Evolutionary conservation across 2,329 filamentous ascomycete genomes (phyloP), one percentile per base, ranked within the genome.

Genomic region (Alternaria ethzedia): DNA sequence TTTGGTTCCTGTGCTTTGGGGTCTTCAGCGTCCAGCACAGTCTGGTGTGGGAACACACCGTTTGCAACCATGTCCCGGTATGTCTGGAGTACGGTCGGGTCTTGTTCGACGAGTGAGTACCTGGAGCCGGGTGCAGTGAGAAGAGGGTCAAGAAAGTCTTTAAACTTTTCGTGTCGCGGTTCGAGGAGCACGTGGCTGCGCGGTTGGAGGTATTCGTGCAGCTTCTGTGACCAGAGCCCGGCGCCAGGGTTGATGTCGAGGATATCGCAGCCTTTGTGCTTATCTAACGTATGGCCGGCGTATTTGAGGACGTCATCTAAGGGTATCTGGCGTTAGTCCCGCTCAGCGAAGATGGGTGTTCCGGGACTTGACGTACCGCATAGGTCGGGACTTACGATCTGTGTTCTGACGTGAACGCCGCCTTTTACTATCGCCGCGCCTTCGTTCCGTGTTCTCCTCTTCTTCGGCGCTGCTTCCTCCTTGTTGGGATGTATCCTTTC

Each of bases 151-250:
- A 97, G 86, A 64, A 90, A 88, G 0, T 87, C 82, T 1, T 80
- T 66, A 76, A 91, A 95, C 4, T 86, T 72, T 0, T 83, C 79
- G 3, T 80, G 78, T 32, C 92, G 87, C 3, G 90, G 89, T 74
- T 98, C 94, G 79, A 97, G 85, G 45, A 99, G 84, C 47, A 97
- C 82, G 82, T 99, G 96, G 6, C 88, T 89, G 61, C 93, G 89
- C 5, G 95, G 95, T 72, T 93, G 82, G 8, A 99, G 83, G 49
- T 86, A 82, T 0, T 92, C 85, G 75, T 97, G 89, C 1, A 98
- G 83, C 72, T 90, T 92, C 26, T 84, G 83, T 32, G 94, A 97
- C 88, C 91, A 96, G 3, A 97, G 57, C 9, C 94, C 93, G 1
- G 83, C 82, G 13, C 94, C 94, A 0, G 95, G 95, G 77, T 94